phyloP scores from a whole-genome alignment of 345 rosid genomes.

The Turritis glabra region DNA sequence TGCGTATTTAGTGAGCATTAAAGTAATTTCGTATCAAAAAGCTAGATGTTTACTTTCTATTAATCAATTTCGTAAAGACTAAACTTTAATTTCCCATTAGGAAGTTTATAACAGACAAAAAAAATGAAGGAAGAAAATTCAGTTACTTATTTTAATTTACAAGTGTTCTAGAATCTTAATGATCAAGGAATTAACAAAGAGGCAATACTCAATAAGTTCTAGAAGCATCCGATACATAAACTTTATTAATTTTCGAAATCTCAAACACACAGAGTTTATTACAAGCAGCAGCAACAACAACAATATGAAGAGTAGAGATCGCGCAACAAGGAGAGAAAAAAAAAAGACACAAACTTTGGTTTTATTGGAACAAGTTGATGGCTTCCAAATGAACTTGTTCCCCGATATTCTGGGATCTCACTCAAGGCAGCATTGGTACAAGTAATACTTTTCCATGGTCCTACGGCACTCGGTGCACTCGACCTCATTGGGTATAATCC shows the following conservation, averaged over 20 bases:
- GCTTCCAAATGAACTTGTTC: constrained; percentile 10
- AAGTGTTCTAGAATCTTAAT: neutral
- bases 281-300: constrained; percentile 21
- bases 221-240: constrained; percentile 11
- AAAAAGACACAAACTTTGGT: constrained; percentile 15
- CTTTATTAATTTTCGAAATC: neutral
- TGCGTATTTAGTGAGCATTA: neutral
- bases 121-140: neutral
- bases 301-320: constrained; percentile 3
- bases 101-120: neutral
- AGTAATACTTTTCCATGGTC: constrained; percentile 58
- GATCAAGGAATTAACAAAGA: neutral
- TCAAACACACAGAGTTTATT: constrained; percentile 33
- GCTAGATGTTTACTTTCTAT: constrained; percentile 4
- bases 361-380: constrained; percentile 25
- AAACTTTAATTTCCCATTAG: neutral
- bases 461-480: constrained; percentile 62
- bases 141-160: neutral
- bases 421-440: constrained; percentile 64
- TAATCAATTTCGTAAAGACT: neutral
- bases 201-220: neutral
- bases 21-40: neutral
- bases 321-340: constrained; percentile 3
- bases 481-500: constrained; percentile 51
- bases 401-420: constrained; percentile 11